These are phyloP conservation scores for Zygosaccharomyces siamensis DNA, from an alignment of 805 yeast species.

Conservation along the genomic window DNA sequence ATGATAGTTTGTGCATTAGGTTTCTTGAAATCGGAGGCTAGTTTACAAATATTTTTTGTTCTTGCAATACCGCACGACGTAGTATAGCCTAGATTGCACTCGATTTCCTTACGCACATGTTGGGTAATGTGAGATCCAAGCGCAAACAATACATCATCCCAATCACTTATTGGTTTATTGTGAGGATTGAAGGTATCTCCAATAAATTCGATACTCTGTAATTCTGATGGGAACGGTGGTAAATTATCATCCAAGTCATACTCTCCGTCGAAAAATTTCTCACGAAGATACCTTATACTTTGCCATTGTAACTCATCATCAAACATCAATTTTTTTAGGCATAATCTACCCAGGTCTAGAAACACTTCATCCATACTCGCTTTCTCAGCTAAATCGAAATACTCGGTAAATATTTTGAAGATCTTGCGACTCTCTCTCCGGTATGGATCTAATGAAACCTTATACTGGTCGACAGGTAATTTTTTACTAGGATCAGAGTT, in stretches of 20 bases:
- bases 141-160: constrained; percentile 76
- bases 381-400: constrained; percentile 74
- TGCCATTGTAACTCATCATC: constrained; percentile 13
- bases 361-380: constrained; percentile 96
- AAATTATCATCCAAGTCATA: constrained; percentile 23
- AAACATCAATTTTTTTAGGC: constrained; percentile 40
- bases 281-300: constrained; percentile 14
- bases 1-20: constrained; percentile 85
- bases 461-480: constrained; percentile 61
- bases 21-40: constrained; percentile 79
- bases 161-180: constrained; percentile 40
- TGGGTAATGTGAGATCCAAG: constrained; percentile 60
- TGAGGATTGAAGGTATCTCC: constrained; percentile 21
- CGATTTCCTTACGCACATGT: constrained; percentile 51
- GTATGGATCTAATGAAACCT: constrained; percentile 88
- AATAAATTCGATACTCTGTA: constrained; percentile 20
- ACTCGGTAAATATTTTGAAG: constrained; percentile 53
- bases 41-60: constrained; percentile 73
- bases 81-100: constrained; percentile 61
- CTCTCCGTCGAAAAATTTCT: constrained; percentile 21
- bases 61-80: constrained; percentile 86
- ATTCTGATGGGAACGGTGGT: constrained; percentile 24
- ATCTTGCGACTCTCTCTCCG: constrained; percentile 82
- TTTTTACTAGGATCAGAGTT: constrained; percentile 41
- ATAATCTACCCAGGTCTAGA: constrained; percentile 70